phyloP scores from a whole-genome alignment of 1,284 basidiomycete species.

The Melampsora larici-populina region DNA sequence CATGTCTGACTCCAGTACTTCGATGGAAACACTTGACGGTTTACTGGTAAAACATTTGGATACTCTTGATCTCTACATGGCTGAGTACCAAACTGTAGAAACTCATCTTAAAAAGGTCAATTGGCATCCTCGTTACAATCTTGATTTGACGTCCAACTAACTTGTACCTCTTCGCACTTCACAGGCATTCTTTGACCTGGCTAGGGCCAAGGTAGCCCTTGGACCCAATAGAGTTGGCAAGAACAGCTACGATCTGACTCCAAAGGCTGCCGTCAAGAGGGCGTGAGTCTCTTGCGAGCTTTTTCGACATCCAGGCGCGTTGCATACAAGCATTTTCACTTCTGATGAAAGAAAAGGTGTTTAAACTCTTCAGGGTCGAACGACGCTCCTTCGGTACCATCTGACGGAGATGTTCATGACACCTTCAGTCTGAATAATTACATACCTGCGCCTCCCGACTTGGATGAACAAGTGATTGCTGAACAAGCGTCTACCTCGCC shows the following conservation, averaged over 20 bases:
- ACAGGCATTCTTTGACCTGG: conserved; percentile 33
- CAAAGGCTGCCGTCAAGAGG: conserved; percentile 1
- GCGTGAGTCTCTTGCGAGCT: conserved; percentile 10
- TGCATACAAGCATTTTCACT: background rate
- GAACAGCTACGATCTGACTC: conserved; percentile 29
- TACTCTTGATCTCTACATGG: background rate
- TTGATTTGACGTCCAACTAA: background rate
- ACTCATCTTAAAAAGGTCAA: background rate
- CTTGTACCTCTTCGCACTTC: background rate
- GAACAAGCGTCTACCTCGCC: background rate
- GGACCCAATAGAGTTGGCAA: conserved; percentile 9
- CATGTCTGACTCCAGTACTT: background rate
- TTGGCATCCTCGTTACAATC: background rate
- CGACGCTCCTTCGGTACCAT: background rate
- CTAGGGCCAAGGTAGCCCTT: conserved; percentile 16
- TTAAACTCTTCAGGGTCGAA: background rate
- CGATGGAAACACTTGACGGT: background rate
- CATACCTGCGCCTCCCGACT: background rate
- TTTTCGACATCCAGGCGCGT: background rate
- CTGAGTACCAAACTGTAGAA: background rate
- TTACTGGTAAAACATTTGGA: background rate
- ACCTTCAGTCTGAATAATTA: background rate
- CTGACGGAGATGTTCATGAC: background rate
- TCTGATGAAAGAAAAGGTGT: conserved; percentile 3
- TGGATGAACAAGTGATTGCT: background rate